These are phyloP conservation scores for Peronospora belbahrii DNA, from an alignment of 352 stramenopile genomes.

Conservation along the genomic window DNA sequence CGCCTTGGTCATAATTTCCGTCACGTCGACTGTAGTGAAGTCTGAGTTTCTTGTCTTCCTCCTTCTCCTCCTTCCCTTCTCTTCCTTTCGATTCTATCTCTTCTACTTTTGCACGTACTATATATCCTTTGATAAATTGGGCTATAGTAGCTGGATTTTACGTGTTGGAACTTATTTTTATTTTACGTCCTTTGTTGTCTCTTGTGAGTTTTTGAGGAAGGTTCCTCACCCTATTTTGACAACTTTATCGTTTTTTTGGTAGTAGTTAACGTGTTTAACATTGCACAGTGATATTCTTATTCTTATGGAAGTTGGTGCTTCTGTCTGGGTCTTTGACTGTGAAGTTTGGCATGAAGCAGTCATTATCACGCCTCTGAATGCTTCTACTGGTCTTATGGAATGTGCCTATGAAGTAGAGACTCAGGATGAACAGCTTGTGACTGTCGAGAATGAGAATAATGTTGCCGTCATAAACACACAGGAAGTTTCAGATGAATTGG, in stretches of 20 bases:
- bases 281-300: too few species aligned
- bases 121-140: too few species aligned
- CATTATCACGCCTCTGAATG: constrained; percentile 37
- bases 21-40: too few species aligned
- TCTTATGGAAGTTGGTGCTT: constrained; percentile 69
- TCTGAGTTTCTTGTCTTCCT: neutral
- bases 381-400: constrained; percentile 34
- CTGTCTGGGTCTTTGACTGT: constrained; percentile 70
- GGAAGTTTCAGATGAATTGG: constrained; percentile 19
- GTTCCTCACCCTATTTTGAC: too few species aligned
- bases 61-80: too few species aligned
- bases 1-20: neutral
- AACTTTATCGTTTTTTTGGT: constrained; percentile 9
- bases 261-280: neutral
- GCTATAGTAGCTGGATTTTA: too few species aligned
- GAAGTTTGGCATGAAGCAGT: constrained; percentile 70
- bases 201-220: too few species aligned
- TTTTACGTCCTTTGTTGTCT: too few species aligned
- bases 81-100: too few species aligned
- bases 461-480: constrained; percentile 33
- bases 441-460: neutral
- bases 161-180: too few species aligned
- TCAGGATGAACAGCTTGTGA: constrained; percentile 19
- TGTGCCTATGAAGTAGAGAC: constrained; percentile 47
- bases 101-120: neutral